Evolutionary conservation across 352 stramenopile genomes (phyloP).

Genomic region (Blastocystis sp.): DNA sequence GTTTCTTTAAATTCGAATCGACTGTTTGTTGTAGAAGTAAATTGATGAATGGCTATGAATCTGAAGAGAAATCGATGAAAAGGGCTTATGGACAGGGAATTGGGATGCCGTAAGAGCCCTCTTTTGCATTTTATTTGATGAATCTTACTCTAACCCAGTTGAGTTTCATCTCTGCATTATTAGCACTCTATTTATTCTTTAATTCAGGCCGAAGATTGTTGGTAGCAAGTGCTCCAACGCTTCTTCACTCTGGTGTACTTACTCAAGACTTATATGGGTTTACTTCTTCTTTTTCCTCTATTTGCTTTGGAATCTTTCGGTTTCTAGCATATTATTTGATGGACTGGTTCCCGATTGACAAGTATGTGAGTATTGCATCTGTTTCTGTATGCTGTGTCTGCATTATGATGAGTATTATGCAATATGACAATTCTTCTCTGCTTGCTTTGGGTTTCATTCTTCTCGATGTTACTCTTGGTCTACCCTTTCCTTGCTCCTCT

Average conservation of each 20-base stretch:
- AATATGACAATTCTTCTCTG: not conserved
- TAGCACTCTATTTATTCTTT: conserved; percentile 1
- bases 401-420: not conserved
- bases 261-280: not conserved
- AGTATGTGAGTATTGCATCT: not conserved
- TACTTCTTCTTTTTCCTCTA: conserved; percentile 8
- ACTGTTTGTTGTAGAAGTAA: not conserved
- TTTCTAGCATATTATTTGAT: conserved; percentile 1
- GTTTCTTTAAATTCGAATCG: not conserved
- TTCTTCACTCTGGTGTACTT: not conserved
- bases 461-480: not conserved
- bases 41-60: not conserved
- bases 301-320: conserved; percentile 1
- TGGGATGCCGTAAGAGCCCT: not conserved
- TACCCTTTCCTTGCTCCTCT: conserved; percentile 34
- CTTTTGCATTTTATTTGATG: not conserved
- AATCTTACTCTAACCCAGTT: no score
- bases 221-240: not conserved
- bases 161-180: not conserved
- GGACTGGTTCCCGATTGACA: conserved; percentile 14
- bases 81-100: not conserved
- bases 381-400: not conserved
- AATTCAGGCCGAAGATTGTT: conserved; percentile 18
- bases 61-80: not conserved
- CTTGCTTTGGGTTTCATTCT: not conserved